Conservation (phyloP, 176 grass and related monocot species). For the Bothriochloa decipiens region DNA sequence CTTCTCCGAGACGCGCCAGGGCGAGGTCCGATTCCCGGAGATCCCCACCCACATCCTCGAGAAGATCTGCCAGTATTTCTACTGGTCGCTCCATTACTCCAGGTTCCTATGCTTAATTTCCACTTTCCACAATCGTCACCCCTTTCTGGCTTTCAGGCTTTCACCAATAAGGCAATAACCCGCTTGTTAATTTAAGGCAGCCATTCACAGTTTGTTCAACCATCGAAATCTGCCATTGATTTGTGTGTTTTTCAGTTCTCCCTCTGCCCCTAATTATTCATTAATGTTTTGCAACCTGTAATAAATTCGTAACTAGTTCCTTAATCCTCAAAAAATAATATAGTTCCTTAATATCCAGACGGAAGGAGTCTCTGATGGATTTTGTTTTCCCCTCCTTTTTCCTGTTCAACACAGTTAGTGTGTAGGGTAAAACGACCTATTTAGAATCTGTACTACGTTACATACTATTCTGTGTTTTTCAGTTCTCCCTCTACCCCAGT, state of each 20-base stretch:
- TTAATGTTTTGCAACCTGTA: not conserved
- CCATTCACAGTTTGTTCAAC: not conserved
- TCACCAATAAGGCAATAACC: not conserved
- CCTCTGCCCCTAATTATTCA: not conserved
- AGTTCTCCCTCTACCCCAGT: not conserved
- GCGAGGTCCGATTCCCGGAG: conserved; percentile 92
- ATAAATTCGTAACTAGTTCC: no score
- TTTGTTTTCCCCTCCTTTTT: no score
- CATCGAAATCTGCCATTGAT: not conserved
- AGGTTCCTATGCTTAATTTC: conserved; percentile 32
- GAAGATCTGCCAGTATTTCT: conserved; percentile 98
- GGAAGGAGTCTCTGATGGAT: no score
- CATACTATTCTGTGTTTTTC: conserved; percentile 4
- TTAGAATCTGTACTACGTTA: not conserved
- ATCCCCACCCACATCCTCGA: conserved; percentile 75
- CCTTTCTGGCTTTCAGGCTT: not conserved
- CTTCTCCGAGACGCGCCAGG: conserved; percentile 76
- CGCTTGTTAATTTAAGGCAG: not conserved
- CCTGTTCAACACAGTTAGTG: no score
- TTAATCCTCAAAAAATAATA: no score
- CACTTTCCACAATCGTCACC: not conserved
- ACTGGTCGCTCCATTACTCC: conserved; percentile 86
- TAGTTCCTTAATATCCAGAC: no score
- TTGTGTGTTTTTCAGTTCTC: not conserved
- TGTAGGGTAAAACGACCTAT: no score